Percentiles rank a stretch among this genome's conserved stretches.
Conservation (phyloP, 1,139 yeast species). For the Petasospora rhodanensis region DNA sequence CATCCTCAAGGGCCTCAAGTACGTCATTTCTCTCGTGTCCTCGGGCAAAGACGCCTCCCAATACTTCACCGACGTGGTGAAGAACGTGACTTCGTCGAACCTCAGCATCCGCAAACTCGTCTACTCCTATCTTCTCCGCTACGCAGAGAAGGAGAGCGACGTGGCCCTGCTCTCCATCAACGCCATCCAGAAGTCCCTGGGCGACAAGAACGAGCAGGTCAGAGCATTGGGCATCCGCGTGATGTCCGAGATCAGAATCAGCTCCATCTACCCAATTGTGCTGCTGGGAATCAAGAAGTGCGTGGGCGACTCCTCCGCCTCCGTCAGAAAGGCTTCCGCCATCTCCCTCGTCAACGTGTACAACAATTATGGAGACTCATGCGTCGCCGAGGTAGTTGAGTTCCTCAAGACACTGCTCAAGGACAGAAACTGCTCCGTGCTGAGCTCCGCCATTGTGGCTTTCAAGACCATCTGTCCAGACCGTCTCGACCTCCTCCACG, state of each 20-base stretch:
- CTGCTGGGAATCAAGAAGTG: conserved; percentile 68
- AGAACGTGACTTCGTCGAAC: conserved; percentile 74
- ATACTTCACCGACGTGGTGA: conserved; percentile 84
- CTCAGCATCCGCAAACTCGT: conserved; percentile 72
- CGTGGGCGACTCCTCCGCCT: conserved; percentile 65
- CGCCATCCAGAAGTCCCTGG: conserved; percentile 79
- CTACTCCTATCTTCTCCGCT: conserved; percentile 67
- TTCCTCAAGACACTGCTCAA: conserved; percentile 50
- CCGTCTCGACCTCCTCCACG: conserved; percentile 64
- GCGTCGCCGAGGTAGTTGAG: conserved; percentile 41
- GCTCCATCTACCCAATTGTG: conserved; percentile 77
- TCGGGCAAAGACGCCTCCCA: conserved; percentile 57
- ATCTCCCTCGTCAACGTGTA: conserved; percentile 68
- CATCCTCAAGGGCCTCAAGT: conserved; percentile 68
- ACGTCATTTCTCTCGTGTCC: conserved; percentile 63
- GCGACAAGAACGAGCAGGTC: conserved; percentile 61
- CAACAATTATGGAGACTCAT: conserved; percentile 30
- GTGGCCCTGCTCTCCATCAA: conserved; percentile 84
- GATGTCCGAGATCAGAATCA: conserved; percentile 73
- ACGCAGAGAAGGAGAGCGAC: conserved; percentile 84
- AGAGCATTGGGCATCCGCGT: conserved; percentile 76
- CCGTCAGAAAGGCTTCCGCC: conserved; percentile 78
- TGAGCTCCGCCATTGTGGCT: conserved; percentile 63
- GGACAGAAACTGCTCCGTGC: conserved; percentile 64
- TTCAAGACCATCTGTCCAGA: conserved; percentile 52